These are phyloP conservation scores for Bisporella sp. DNA, from an alignment of 2,329 filamentous ascomycete genomes.

Conservation along the genomic window DNA sequence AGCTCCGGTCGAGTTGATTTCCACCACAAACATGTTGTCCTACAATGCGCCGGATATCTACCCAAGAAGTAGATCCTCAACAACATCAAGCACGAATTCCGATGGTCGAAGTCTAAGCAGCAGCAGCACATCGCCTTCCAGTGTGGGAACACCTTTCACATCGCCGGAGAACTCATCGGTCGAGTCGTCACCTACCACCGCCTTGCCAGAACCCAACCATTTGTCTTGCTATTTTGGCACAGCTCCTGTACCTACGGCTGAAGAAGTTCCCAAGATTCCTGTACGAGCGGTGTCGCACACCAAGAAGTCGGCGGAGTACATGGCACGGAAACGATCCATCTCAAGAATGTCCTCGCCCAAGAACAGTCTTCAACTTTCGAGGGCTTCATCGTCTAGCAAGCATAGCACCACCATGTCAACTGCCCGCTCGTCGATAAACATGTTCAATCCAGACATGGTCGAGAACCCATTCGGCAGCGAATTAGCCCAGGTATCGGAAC, in stretches of 20 bases:
- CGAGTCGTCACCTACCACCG: conserved; percentile 27
- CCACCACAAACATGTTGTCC: conserved; percentile 92
- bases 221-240: conserved; percentile 57
- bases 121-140: conserved; percentile 55
- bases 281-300: conserved; percentile 79
- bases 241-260: conserved; percentile 23
- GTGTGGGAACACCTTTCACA: conserved; percentile 31
- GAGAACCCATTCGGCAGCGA: conserved; percentile 81
- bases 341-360: conserved; percentile 53
- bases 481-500: conserved; percentile 83
- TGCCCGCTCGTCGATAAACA: conserved; percentile 43
- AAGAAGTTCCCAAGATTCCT: conserved; percentile 59
- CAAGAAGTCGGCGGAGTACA: conserved; percentile 73
- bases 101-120: conserved; percentile 52
- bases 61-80: conserved; percentile 17
- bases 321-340: conserved; percentile 63
- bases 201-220: conserved; percentile 58
- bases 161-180: conserved; percentile 38
- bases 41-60: conserved; percentile 87
- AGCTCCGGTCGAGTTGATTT: conserved; percentile 75
- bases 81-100: conserved; percentile 8
- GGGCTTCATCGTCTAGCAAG: conserved; percentile 46
- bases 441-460: conserved; percentile 24
- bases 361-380: conserved; percentile 37
- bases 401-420: conserved; percentile 44